Evolutionary conservation across 345 rosid genomes (phyloP), one percentile per base, ranked within the genome.

Genomic region (Ceriops zippeliana): DNA sequence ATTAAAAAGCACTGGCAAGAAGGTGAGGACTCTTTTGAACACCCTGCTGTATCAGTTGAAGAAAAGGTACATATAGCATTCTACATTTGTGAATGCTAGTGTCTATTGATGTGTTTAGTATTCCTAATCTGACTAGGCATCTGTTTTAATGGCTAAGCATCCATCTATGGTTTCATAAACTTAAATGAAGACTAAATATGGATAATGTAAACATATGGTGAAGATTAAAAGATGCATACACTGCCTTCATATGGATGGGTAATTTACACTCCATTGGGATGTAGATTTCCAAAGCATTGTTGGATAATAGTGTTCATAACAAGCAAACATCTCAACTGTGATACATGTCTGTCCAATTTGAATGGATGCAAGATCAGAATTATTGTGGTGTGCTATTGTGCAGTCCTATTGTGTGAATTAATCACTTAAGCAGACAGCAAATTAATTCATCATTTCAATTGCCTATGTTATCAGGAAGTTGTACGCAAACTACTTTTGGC

Each of bases 1-100:
- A 84, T 93, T 67, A 89, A 82, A 73, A 91, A 85, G 71, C 98
- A 91, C 71, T 93, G 97, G 97, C 90, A 84, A 74, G 97, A 89
- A 75, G 89, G 83, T 24, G 98, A 93, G 34, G 93, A 89, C 19
- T 82, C 74, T 51, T 90, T 90, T 75, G 90, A 93, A 76, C 80
- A 84, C 70, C 97, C 96, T 73, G 78, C 70, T 70, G 92, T 89
- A 52, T 74, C 96, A 59, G 76, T 13, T 70, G 89, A 84, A 56
- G 92, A 88, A 79, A 91, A 93, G 95, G 98, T 89, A 82, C 19
- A 15, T 71, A 46, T 32, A 15, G 17, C 30, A 6, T 47, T 31
- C 16, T 4, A 56, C 26, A 16, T 21, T 53, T 21, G 24, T 7
- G 37, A 34, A 42, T 42, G 49, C 59, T 27, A 24, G 28, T 24